Conservation (phyloP, 1,139 yeast species). For the Protomyces inundatus region DNA sequence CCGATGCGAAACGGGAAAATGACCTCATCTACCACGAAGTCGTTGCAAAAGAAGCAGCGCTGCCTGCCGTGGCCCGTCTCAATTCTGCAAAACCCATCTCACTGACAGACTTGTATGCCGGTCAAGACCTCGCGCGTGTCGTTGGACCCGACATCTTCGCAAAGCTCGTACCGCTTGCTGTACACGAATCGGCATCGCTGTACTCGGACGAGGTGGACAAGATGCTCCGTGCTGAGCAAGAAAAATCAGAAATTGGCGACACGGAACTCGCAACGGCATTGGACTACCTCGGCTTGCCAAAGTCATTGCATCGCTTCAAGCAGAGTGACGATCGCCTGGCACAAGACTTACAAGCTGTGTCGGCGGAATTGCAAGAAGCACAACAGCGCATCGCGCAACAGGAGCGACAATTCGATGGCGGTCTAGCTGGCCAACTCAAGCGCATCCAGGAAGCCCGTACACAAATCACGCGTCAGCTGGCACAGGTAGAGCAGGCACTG, state of each 20-base stretch:
- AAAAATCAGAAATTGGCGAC: slow-evolving; percentile 68
- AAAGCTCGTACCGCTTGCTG: slow-evolving; percentile 76
- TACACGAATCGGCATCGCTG: slow-evolving; percentile 78
- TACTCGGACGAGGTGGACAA: slow-evolving; percentile 88
- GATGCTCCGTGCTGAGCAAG: slow-evolving; percentile 67
- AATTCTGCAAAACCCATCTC: slow-evolving; percentile 69
- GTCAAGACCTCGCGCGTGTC: slow-evolving; percentile 49
- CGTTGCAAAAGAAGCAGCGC: slow-evolving; percentile 57
- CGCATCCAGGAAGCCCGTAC: not conserved
- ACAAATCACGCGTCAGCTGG: slow-evolving; percentile 36
- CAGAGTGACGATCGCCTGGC: slow-evolving; percentile 15
- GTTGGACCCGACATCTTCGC: slow-evolving; percentile 57
- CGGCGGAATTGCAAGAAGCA: not conserved
- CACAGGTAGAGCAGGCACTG: slow-evolving; percentile 43
- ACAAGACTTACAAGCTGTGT: slow-evolving; percentile 8
- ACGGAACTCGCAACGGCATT: slow-evolving; percentile 72
- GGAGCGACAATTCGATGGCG: slow-evolving; percentile 29
- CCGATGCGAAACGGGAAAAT: slow-evolving; percentile 66
- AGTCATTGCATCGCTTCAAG: slow-evolving; percentile 55
- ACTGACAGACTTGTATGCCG: slow-evolving; percentile 48
- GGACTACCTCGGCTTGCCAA: slow-evolving; percentile 74
- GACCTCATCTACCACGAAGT: slow-evolving; percentile 81
- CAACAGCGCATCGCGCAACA: slow-evolving; percentile 16
- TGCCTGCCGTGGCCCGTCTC: slow-evolving; percentile 59
- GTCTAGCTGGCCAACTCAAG: not conserved